Conservation (phyloP, 345 rosid genomes). For the Salix koriyanagi region DNA sequence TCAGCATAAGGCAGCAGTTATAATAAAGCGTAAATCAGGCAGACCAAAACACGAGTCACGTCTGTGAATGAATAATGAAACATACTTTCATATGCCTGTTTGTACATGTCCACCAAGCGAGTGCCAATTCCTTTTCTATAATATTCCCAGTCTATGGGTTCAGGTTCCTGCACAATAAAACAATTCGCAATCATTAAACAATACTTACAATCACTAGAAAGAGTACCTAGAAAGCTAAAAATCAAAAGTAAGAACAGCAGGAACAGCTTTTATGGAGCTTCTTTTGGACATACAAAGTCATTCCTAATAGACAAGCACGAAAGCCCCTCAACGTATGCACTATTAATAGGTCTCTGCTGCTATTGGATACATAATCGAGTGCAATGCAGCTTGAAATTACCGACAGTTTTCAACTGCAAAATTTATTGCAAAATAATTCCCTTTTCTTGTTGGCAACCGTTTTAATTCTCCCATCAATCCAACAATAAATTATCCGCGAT, state of each 20-base stretch:
- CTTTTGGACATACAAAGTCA: background rate
- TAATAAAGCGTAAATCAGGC: background rate
- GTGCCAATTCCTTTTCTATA: slow-evolving; percentile 86
- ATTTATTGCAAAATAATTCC: background rate
- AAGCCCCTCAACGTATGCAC: background rate
- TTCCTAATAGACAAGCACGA: background rate
- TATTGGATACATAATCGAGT: background rate
- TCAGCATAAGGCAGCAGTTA: background rate
- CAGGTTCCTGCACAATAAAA: slow-evolving; percentile 65
- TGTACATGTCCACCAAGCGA: slow-evolving; percentile 93
- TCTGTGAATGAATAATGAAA: background rate
- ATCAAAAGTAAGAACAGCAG: background rate
- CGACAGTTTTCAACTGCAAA: background rate
- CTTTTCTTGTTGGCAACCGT: background rate
- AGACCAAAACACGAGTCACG: background rate
- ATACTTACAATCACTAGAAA: background rate
- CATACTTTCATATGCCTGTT: slow-evolving; percentile 89
- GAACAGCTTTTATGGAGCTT: background rate
- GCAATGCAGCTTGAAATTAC: background rate
- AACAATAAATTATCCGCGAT: background rate
- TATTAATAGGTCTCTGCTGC: background rate
- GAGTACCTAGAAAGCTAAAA: background rate
- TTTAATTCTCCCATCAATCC: background rate
- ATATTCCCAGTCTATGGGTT: slow-evolving; percentile 89
- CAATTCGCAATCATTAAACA: background rate